A percentile compares a stretch with the other conserved stretches of the same genome.
phyloP scores from a whole-genome alignment of 768 basidiomycete species.

The Boletellus emodensis region DNA sequence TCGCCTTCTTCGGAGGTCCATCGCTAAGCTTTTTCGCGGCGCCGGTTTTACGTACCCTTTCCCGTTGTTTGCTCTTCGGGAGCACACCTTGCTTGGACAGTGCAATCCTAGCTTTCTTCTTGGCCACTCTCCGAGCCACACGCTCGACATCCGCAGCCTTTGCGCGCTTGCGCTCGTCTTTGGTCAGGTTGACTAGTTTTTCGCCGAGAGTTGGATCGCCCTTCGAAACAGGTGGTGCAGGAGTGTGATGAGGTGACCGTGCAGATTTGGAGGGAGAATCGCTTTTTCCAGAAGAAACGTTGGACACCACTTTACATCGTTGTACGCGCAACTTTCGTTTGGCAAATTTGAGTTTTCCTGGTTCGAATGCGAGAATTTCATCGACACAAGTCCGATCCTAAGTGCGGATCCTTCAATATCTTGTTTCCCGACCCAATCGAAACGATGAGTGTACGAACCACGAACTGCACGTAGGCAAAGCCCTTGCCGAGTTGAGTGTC shows the following conservation, averaged over 20 bases:
- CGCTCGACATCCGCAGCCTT: slow-evolving; percentile 81
- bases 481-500: slow-evolving; percentile 95
- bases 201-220: slow-evolving; percentile 82
- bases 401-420: neutral
- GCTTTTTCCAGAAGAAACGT: slow-evolving; percentile 25
- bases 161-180: slow-evolving; percentile 79
- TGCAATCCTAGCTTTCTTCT: slow-evolving; percentile 73
- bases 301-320: slow-evolving; percentile 74
- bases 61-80: slow-evolving; percentile 40
- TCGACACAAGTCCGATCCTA: slow-evolving; percentile 93
- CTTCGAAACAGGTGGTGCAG: slow-evolving; percentile 44
- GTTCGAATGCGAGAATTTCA: slow-evolving; percentile 80
- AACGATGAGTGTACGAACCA: slow-evolving; percentile 39
- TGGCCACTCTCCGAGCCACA: slow-evolving; percentile 77
- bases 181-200: slow-evolving; percentile 70
- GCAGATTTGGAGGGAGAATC: slow-evolving; percentile 3
- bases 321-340: slow-evolving; percentile 91
- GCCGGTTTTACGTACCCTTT: slow-evolving; percentile 43
- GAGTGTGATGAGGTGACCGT: neutral
- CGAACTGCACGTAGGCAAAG: slow-evolving; percentile 88
- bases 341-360: slow-evolving; percentile 78
- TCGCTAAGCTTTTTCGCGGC: slow-evolving; percentile 21
- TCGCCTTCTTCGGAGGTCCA: slow-evolving; percentile 24
- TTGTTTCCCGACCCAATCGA: neutral
- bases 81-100: slow-evolving; percentile 42